phyloP scores from a whole-genome alignment of 2,329 filamentous ascomycete species.

The Sporothrix pseudoabietina region DNA sequence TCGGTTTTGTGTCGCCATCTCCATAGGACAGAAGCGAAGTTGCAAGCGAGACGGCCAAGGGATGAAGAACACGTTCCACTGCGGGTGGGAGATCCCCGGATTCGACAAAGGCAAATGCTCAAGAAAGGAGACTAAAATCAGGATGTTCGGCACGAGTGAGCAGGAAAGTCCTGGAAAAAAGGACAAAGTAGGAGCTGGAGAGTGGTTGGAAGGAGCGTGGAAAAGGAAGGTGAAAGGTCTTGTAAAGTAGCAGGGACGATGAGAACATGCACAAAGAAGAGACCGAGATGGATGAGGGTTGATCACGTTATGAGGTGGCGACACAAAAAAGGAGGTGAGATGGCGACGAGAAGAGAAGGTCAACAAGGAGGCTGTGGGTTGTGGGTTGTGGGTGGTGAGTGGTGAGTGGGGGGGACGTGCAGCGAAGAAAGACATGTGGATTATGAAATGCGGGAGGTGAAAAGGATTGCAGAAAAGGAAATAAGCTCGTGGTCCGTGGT shows the following conservation, averaged over 20 bases:
- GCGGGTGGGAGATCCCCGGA: neutral
- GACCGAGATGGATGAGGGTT: neutral
- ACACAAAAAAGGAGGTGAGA: neutral
- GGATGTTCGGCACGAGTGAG: neutral
- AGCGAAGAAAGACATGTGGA: neutral
- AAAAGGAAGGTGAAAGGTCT: neutral
- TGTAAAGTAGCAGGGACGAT: neutral
- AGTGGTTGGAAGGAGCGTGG: neutral
- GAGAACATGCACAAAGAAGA: neutral
- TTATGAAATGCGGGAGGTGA: neutral
- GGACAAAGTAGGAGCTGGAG: neutral
- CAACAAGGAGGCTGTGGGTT: no score
- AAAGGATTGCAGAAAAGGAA: neutral
- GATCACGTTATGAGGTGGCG: constrained; percentile 1
- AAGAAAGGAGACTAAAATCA: neutral
- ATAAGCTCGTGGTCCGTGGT: constrained; percentile 12
- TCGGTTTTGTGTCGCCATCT: no score
- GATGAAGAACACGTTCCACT: neutral
- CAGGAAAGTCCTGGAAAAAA: neutral
- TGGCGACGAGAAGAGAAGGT: neutral
- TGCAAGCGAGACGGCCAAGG: neutral
- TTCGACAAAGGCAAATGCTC: neutral
- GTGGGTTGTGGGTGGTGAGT: no score
- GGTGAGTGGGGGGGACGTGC: neutral
- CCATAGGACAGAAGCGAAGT: no score